Evolutionary conservation across 257 asterid species (phyloP).

Genomic region (Mentha longifolia): DNA sequence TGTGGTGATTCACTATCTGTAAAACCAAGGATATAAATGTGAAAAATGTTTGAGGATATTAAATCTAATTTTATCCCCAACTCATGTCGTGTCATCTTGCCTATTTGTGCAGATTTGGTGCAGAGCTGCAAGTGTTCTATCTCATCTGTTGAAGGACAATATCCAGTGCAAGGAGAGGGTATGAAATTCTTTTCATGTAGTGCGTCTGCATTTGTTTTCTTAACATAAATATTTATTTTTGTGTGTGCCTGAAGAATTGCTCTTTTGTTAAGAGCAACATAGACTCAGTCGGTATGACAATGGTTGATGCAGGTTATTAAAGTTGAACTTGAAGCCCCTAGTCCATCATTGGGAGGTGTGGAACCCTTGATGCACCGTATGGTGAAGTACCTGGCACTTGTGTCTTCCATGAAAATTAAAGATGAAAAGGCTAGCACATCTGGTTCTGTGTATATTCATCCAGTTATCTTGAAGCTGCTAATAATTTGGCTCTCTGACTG

Average conservation of each 20-base stretch:
- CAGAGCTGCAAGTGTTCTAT: conserved; percentile 94
- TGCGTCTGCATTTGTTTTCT: background rate
- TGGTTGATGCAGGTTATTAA: conserved; percentile 66
- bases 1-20: conserved; percentile 4
- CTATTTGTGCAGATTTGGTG: conserved; percentile 75
- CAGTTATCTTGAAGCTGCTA: conserved; percentile 80
- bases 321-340: conserved; percentile 82
- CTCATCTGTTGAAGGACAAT: conserved; percentile 82
- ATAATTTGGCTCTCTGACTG: conserved; percentile 79
- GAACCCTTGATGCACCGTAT: conserved; percentile 92
- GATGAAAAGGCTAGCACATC: conserved; percentile 63
- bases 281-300: conserved; percentile 19
- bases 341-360: conserved; percentile 63
- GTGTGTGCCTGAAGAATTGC: conserved; percentile 56
- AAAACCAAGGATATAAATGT: background rate
- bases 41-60: background rate
- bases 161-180: conserved; percentile 90
- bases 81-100: conserved; percentile 11
- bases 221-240: conserved; percentile 19
- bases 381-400: conserved; percentile 87
- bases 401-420: conserved; percentile 68
- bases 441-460: conserved; percentile 53
- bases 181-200: conserved; percentile 34
- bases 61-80: background rate
- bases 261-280: background rate